These are phyloP conservation scores for Ceratocystis lukuohia DNA, from an alignment of 2,329 filamentous ascomycete genomes.

Conservation along the genomic window DNA sequence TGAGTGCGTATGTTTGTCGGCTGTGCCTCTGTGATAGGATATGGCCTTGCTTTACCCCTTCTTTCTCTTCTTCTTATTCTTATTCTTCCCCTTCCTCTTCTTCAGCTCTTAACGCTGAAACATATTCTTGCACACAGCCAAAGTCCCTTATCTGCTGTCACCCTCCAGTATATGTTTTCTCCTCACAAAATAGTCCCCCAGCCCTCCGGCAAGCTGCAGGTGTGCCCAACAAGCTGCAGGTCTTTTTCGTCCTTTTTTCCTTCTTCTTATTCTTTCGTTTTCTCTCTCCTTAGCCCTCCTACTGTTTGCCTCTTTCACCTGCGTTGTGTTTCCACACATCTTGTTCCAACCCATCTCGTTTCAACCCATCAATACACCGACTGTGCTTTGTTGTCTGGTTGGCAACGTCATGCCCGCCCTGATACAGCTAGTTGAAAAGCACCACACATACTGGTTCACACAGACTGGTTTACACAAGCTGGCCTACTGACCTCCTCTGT, in stretches of 20 bases:
- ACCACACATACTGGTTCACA: too few relatives aligned
- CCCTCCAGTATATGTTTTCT: neutral
- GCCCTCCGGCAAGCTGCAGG: constrained; percentile 1
- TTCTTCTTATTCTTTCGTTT: neutral
- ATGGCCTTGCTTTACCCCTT: neutral
- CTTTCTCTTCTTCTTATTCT: neutral
- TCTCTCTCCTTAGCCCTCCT: neutral
- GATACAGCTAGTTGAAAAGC: neutral
- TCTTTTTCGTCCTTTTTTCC: neutral
- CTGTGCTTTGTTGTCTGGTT: neutral
- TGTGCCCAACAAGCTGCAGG: neutral
- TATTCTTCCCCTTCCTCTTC: neutral
- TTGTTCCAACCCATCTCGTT: neutral
- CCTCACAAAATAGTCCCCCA: neutral
- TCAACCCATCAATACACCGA: neutral
- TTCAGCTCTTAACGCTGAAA: neutral
- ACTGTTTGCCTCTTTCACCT: neutral
- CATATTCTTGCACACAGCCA: neutral
- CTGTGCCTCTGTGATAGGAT: neutral
- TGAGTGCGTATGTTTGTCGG: neutral
- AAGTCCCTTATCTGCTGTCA: neutral
- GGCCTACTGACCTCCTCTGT: neutral
- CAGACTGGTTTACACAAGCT: neutral
- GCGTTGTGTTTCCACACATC: neutral
- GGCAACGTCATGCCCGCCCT: neutral